Conservation (phyloP, 2,329 filamentous ascomycete species). For the Cryphonectria naterciae region DNA sequence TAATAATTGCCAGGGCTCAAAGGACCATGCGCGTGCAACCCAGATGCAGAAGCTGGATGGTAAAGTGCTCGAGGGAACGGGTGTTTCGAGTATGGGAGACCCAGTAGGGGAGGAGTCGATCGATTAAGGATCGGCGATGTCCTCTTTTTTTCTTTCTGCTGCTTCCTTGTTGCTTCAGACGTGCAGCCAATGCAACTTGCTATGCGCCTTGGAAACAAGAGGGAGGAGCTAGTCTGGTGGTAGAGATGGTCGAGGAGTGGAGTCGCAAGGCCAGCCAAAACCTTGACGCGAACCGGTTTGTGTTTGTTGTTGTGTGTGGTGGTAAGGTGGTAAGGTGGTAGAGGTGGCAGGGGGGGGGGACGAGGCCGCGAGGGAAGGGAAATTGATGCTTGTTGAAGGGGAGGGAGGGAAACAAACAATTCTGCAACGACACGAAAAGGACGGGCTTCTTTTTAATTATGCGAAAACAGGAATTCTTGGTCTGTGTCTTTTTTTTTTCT, state of each 20-base stretch:
- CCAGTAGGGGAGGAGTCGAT: not conserved
- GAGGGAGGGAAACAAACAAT: not conserved
- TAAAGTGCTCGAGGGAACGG: not conserved
- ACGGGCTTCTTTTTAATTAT: constrained; percentile 12
- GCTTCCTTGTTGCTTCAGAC: not conserved
- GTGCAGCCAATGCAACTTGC: constrained; percentile 5
- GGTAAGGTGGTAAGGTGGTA: not conserved
- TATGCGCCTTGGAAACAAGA: not conserved
- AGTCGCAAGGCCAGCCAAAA: not conserved
- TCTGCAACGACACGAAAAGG: not conserved
- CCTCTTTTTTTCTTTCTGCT: not conserved
- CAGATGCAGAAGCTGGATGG: constrained; percentile 1
- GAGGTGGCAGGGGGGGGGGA: not conserved
- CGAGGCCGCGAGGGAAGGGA: not conserved
- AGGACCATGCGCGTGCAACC: not conserved
- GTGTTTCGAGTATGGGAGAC: constrained; percentile 1
- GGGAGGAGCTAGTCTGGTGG: not conserved
- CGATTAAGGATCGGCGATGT: constrained; percentile 3
- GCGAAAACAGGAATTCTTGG: not conserved
- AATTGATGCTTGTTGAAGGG: not conserved
- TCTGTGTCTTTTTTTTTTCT: not conserved
- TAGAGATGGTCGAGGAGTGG: constrained; percentile 1
- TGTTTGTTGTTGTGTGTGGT: not conserved
- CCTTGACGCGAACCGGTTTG: constrained; percentile 1
- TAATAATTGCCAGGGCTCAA: not conserved